Evolutionary conservation across 441 rosid species (phyloP), one percentile per base, ranked within the genome.

Genomic region (Syzygium syzygioides): DNA sequence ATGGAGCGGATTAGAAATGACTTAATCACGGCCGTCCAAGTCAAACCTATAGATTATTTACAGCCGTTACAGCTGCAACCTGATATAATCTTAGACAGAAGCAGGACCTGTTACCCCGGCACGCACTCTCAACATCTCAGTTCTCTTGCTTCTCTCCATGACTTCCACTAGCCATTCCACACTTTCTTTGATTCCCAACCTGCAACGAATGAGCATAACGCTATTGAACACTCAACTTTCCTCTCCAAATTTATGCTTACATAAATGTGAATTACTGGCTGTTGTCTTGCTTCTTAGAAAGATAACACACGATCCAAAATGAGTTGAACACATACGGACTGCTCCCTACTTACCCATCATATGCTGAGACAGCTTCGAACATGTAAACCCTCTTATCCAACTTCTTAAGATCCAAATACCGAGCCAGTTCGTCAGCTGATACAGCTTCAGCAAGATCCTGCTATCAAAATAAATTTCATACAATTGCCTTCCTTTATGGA

Each of bases 131-230:
- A 98, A 89, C 88, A 91, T 91, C 92, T 97, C 99, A 14, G 99
- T 96, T 95, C 99, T 96, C 94, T 96, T 98, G 96, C 99, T 97
- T 93, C 97, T 95, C 92, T 96, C 97, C 99, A 97, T 98, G 90
- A 94, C 99, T 37, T 94, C 97, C 48, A 96, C 95, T 34, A 97
- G 94, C 99, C 99, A 96, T 88, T 96, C 99, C 30, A 96, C 93
- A 86, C 99, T 93, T 90, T 93, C 98, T 91, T 95, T 97, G 66
- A 98, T 97, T 86, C 99, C 99, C 90, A 93, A 87, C 91, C 99
- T 98, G 96, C 93, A 90, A 89, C 8, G 28, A 76, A 76, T 14
- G 28, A 41, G 52, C 52, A 13, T 76, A 76, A 37, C 83, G 23
- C 83, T 41, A 76, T 23, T 41, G 52, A 37, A 41, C n/a, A 7